Evolutionary conservation across 2,329 filamentous ascomycete species (phyloP).

Genomic region (Cryphonectria naterciae): DNA sequence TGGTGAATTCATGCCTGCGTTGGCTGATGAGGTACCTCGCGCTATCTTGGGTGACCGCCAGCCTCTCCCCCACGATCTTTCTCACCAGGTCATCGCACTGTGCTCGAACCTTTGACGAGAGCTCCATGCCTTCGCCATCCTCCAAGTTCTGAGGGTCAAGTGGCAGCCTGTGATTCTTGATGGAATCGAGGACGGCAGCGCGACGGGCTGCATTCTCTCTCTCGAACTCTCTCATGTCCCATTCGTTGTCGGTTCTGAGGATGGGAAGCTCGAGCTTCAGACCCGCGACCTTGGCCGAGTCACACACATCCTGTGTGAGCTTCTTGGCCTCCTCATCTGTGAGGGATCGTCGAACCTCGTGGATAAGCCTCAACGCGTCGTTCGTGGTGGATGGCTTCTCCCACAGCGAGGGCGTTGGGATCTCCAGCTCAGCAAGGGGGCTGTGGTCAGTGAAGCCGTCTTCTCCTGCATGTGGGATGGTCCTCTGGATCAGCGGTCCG

Average conservation of each 20-base stretch:
- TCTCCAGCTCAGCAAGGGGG: constrained; percentile 14
- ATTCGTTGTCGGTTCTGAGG: constrained; percentile 34
- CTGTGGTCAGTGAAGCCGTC: constrained; percentile 21
- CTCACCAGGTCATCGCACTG: constrained; percentile 25
- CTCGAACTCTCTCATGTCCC: constrained; percentile 31
- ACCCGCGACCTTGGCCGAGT: background rate
- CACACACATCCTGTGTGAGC: constrained; percentile 12
- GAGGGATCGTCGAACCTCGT: constrained; percentile 13
- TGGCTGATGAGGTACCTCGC: constrained; percentile 30
- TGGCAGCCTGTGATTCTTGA: constrained; percentile 32
- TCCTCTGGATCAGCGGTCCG: constrained; percentile 12
- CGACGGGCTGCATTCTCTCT: constrained; percentile 26
- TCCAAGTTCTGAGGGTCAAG: constrained; percentile 32
- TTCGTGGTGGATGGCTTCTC: constrained; percentile 3
- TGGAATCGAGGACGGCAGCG: constrained; percentile 23
- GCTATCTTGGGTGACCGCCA: constrained; percentile 32
- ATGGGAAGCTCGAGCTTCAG: constrained; percentile 34
- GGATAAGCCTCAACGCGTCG: constrained; percentile 16
- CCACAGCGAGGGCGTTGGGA: background rate
- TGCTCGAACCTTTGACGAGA: constrained; percentile 25
- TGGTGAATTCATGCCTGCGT: constrained; percentile 31
- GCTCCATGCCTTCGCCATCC: constrained; percentile 35
- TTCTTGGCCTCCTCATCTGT: constrained; percentile 16
- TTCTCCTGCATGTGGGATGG: constrained; percentile 14
- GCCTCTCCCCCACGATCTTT: constrained; percentile 30